A percentile compares a stretch with the other conserved stretches of the same genome.
These are phyloP conservation scores for Puccinia hordei DNA, from an alignment of 1,284 basidiomycete species.

Conservation along the genomic window DNA sequence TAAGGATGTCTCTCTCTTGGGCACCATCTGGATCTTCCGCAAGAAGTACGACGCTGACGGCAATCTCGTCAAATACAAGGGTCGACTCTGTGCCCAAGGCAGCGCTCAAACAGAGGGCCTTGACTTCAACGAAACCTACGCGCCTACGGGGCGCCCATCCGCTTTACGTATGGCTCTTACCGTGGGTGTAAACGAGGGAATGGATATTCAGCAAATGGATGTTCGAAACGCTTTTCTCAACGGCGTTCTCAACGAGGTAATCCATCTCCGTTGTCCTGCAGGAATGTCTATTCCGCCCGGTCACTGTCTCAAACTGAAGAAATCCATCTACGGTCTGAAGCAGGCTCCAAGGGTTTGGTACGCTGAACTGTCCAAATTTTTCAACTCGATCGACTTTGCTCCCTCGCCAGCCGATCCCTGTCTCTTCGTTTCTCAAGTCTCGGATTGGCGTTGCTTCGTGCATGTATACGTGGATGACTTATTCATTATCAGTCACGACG, in stretches of 20 bases:
- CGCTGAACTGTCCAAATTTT: background rate
- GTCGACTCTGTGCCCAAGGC: background rate
- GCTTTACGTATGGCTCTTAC: too few relatives aligned
- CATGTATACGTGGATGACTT: slow-evolving; percentile 17
- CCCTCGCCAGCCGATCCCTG: too few relatives aligned
- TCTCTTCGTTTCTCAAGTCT: background rate
- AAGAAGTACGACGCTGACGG: background rate
- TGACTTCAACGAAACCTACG: background rate
- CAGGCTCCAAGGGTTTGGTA: slow-evolving; percentile 20
- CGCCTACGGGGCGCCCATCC: background rate
- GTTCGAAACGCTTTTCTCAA: slow-evolving; percentile 8
- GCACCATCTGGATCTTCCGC: background rate
- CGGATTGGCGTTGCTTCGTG: background rate
- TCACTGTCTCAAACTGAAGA: too few relatives aligned
- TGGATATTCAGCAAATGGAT: too few relatives aligned
- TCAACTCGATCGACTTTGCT: too few relatives aligned
- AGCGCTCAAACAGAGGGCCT: background rate
- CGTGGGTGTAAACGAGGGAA: too few relatives aligned
- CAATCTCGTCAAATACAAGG: too few relatives aligned
- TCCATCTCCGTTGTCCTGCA: background rate
- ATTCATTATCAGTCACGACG: too few relatives aligned
- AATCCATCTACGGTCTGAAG: slow-evolving; percentile 31
- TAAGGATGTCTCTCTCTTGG: background rate
- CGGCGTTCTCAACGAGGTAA: background rate
- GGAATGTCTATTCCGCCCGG: background rate